Evolutionary conservation across 257 asterid species (phyloP), one percentile per base, ranked within the genome.

Genomic region (Lycium ferocissimum): DNA sequence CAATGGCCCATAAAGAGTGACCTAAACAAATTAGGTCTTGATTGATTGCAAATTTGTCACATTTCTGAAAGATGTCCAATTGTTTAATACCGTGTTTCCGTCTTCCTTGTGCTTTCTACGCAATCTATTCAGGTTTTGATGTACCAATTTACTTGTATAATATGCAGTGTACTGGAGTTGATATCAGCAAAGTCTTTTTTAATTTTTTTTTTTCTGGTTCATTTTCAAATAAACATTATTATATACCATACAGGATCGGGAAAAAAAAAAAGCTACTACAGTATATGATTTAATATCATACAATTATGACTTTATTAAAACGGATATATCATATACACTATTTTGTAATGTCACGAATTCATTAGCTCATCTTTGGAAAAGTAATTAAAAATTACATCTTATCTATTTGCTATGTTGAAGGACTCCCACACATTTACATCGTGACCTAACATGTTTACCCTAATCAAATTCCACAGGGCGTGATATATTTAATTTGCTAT

Each of bases 21-120:
- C 63, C 47, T 76, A 76, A 76, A 26, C n/a, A 51, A 51, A 76
- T 76, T 76, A 76, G 82, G 82, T 76, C 26, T 26, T 26, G 47
- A 51, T 76, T 75, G 6, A 75, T 51, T 76, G 26, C 82, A 51
- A 69, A 22, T 76, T 51, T 76, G 81, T 51, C 26, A 75, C 58
- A 75, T 49, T 75, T 75, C 3, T 7, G 17, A 26, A 75, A 49
- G 43, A 75, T 7, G 56, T 75, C 26, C 62, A 49, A 76, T 76
- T 13, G 63, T 76, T 76, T 76, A 76, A 76, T 76, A 22, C 10
- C 40, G 49, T 20, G 5, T 22, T 38, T 22, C 33, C 81, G 7
- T 22, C 51, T 76, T 51, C 20, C 7, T 76, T 0, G 63, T 22
- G 81, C 81, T 22, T 76, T 26, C 62, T 22, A 76, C 22, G 63